Evolutionary conservation across 139 green algal species (phyloP).

Genomic region (Tetradesmus obliquus): DNA sequence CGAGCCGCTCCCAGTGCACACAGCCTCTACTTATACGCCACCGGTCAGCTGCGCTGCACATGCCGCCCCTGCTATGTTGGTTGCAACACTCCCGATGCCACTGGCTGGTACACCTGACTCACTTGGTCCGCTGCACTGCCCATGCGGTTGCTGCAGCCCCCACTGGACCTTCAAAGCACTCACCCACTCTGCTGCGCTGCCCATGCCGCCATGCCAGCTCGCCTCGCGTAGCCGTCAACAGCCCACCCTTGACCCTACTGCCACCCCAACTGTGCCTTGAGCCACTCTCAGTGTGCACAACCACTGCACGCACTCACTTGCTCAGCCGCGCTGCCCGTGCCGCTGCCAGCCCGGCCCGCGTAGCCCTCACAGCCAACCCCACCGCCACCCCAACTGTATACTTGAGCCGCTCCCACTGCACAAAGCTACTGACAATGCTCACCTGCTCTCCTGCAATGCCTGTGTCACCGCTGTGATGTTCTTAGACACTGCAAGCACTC

Average conservation of each 20-base stretch:
- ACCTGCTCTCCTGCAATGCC: too few relatives aligned
- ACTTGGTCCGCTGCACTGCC: neutral
- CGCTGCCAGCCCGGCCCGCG: conserved; percentile 20
- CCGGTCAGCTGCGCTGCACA: too few relatives aligned
- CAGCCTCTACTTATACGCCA: too few relatives aligned
- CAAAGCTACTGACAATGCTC: too few relatives aligned
- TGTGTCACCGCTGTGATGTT: neutral
- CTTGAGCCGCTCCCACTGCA: too few relatives aligned
- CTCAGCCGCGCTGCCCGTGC: neutral
- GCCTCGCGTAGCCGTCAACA: conserved; percentile 52
- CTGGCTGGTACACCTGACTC: neutral
- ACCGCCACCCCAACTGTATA: too few relatives aligned
- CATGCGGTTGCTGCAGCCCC: too few relatives aligned
- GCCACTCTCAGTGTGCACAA: neutral
- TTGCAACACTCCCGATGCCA: neutral
- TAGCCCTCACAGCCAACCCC: conserved; percentile 42
- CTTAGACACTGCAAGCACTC: neutral
- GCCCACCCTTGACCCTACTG: neutral
- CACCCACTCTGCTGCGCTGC: neutral
- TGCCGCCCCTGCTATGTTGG: neutral
- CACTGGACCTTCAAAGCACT: neutral
- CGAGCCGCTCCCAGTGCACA: too few relatives aligned
- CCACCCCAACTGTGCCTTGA: too few relatives aligned
- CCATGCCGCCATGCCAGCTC: neutral
- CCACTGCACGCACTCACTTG: neutral